Base-by-base conservation (phyloP, 768 basidiomycete species). In the Panellus pusillus region DNA sequence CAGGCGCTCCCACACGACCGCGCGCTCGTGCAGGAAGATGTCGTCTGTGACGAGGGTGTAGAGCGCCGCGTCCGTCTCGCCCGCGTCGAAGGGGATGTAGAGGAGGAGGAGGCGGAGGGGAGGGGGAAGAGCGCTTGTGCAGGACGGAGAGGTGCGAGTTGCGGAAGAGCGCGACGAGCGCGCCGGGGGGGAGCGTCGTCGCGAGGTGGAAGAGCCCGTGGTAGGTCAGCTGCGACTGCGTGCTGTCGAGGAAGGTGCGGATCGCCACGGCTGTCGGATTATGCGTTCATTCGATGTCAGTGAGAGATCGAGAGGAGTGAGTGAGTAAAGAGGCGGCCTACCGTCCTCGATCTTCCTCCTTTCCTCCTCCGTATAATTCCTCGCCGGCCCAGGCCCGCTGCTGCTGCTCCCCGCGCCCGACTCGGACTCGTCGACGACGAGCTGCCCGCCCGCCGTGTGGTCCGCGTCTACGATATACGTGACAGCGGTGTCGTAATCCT, bases 101-200 rank as follows among this genome's bases (percentile, higher is more conserved):
- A n/a, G n/a, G n/a, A n/a, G n/a, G n/a, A n/a, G n/a, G n/a, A n/a
- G n/a, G n/a, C n/a, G n/a, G n/a, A n/a, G n/a, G n/a, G n/a, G n/a
- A n/a, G n/a, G n/a, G n/a, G n/a, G n/a, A n/a, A n/a, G n/a, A n/a
- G n/a, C n/a, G n/a, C n/a, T 87, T 91, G 74, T 93, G 89, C 2
- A 97, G 74, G 9, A 96, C 93, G 0, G 88, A 87, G 13, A 97
- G 82, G 65, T 96, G 94, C 0, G 91, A 93, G 69, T 84, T 92
- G 47, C 94, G 84, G 77, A 94, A 96, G 56, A 95, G 81, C 0
- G 93, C 93, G n/a, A 88, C 86, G n/a, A 79, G 75, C 0, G 74
- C 64, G 40, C 76, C 73, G 0, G 78, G 69, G 12, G 72, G 66
- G 50, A 94, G 81, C 1, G 82, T 74, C 2, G 82, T 78, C 0